Evolutionary conservation across 345 rosid species (phyloP), one percentile per base, ranked within the genome.

Genomic region (Citrus mangshanensis): DNA sequence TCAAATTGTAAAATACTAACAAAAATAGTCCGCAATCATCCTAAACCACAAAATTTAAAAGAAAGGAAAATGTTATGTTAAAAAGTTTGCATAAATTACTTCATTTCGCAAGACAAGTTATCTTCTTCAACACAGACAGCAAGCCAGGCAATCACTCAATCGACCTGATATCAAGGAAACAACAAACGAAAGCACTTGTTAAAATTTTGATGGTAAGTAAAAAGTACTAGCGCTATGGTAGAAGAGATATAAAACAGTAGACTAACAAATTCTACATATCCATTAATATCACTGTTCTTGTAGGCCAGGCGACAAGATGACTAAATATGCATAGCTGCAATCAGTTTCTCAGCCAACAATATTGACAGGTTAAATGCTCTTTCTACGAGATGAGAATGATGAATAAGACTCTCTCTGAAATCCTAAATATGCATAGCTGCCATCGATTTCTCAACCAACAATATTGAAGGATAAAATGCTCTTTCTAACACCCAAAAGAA

Each of bases 61-160:
- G 34, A 21, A 59, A 58, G 19, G 5, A 34, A 81, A 61, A n/a
- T 1, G 14, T 27, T 25, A 76, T 42, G 30, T 8, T 58, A 42
- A 71, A 18, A 7, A 60, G 30, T 30, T 54, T 68, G 13, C 3
- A 19, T 18, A 54, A 32, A 59, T 72, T 84, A 84, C 84, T 66
- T 84, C 87, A 81, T 84, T 56, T 27, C 21, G 19, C 73, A 38
- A 68, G 59, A 58, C 73, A 64, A 19, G 54, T 66, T 76, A 51
- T 51, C 59, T 71, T 58, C 82, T 54, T 24, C 9, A 40, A 69
- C 46, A 34, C 74, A 65, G 22, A 78, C 19, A 81, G 75, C 61
- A 78, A 37, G 62, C 78, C 64, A 19, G 27, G 42, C 24, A 37
- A 58, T 56, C 19, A 21, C 77, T 72, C 27, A 78, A 75, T 60